Base-by-base conservation (phyloP, 2,329 filamentous ascomycete genomes). In the Pyrenophora seminiperda region DNA sequence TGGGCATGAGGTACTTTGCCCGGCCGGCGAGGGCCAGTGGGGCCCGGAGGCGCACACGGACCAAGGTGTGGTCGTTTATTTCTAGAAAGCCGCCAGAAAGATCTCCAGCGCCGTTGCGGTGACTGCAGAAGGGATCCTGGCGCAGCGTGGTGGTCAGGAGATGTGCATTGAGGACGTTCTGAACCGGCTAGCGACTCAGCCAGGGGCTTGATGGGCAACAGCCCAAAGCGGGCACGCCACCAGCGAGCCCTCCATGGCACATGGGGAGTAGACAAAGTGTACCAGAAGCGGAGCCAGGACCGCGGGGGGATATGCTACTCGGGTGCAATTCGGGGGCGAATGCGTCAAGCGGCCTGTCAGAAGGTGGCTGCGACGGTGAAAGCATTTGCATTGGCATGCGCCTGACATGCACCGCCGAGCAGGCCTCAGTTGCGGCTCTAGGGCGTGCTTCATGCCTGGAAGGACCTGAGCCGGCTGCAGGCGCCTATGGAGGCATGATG, bases 51-150 rank as follows among this genome's bases (percentile, higher is more conserved):
- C 53, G 61, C 58, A 49, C 50, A 56, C 57, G 62, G 66, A 55
- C 66, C 62, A 61, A 66, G 63, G 63, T 62, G 67, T 54, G 49
- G 62, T 59, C 61, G 65, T 66, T 67, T 71, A 70, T 72, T 74
- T 75, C 72, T 71, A 74, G 72, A 74, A 74, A 59, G 63, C 65
- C 63, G 61, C 64, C 59, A 68, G 68, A 71, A 59, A 73, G 70
- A 73, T 74, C 71, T 73, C 69, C 70, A 71, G 61, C 62, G 59
- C 70, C 68, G 72, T 74, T 73, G 62, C 63, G 72, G 60, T 41
- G 47, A 58, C 56, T 68, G 68, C 71, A 73, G 59, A 67, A 62
- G 45, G 58, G 55, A 71, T 65, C 66, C 69, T 66, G 61, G 63
- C 47, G 63, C 60, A 61, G 67, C 66, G 61, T 65, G 62, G 67